Evolutionary conservation across 345 rosid genomes (phyloP).

Genomic region (Carallia brachiata): DNA sequence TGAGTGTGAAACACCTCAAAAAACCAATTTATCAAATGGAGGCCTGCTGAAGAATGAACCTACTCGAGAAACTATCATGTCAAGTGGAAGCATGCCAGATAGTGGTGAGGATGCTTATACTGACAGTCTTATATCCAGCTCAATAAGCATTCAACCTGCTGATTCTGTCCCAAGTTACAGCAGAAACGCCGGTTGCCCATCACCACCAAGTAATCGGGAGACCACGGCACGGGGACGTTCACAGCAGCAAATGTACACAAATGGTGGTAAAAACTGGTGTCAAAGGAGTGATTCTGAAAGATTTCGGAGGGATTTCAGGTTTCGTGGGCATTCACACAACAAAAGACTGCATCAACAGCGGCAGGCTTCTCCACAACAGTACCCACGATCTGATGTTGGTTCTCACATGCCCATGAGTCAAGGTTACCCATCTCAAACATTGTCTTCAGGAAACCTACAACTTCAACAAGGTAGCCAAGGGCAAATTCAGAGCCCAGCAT

Average conservation of each 20-base stretch:
- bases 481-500: slow-evolving; percentile 25
- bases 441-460: slow-evolving; percentile 22
- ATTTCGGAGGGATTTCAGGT: slow-evolving; percentile 42
- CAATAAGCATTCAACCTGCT: slow-evolving; percentile 34
- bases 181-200: slow-evolving; percentile 27
- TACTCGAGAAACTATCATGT: slow-evolving; percentile 31
- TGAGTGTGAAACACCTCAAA: slow-evolving; percentile 29
- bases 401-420: slow-evolving; percentile 27
- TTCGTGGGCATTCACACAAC: slow-evolving; percentile 43
- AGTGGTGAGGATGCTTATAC: slow-evolving; percentile 25
- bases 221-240: slow-evolving; percentile 11
- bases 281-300: slow-evolving; percentile 36
- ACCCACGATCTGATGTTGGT: slow-evolving; percentile 23
- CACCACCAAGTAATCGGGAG: slow-evolving; percentile 33
- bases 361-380: slow-evolving; percentile 32
- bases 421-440: slow-evolving; percentile 29
- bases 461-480: slow-evolving; percentile 32
- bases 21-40: slow-evolving; percentile 28
- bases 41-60: slow-evolving; percentile 26
- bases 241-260: slow-evolving; percentile 19
- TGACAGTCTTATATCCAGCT: slow-evolving; percentile 30
- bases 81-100: slow-evolving; percentile 30
- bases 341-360: slow-evolving; percentile 36
- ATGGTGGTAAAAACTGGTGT: slow-evolving; percentile 33
- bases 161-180: slow-evolving; percentile 41